Evolutionary conservation across 352 stramenopile species (phyloP).

Genomic region (Pythium volutum): DNA sequence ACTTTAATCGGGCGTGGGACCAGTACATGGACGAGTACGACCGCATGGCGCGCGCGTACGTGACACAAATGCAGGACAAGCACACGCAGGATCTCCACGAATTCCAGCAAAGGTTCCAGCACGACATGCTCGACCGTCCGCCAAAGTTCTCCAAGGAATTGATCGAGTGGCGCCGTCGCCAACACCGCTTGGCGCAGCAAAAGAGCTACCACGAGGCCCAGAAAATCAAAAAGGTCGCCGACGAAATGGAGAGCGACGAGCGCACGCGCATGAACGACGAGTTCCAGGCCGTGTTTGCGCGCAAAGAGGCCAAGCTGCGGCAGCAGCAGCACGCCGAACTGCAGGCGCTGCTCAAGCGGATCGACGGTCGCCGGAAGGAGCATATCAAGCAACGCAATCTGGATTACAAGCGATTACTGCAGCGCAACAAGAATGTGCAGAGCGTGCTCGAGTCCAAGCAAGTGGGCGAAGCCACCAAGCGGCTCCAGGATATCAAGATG

Average conservation of each 20-base stretch:
- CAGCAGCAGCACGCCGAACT: conserved; percentile 93
- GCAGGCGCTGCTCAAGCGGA: conserved; percentile 91
- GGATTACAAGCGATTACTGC: conserved; percentile 92
- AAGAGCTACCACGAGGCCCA: conserved; percentile 94
- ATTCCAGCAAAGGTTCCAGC: conserved; percentile 88
- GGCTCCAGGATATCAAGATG: conserved; percentile 80
- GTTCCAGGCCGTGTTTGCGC: conserved; percentile 65
- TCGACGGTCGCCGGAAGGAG: conserved; percentile 92
- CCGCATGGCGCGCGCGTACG: conserved; percentile 92
- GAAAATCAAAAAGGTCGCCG: conserved; percentile 94
- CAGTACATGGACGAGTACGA: conserved; percentile 96
- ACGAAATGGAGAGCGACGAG: conserved; percentile 93
- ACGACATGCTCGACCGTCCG: conserved; percentile 83
- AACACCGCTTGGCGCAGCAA: conserved; percentile 92
- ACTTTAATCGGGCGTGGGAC: conserved; percentile 94
- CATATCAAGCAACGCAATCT: conserved; percentile 92
- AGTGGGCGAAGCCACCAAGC: conserved; percentile 66
- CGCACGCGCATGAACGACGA: conserved; percentile 85
- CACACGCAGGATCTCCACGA: conserved; percentile 81
- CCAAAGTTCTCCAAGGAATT: conserved; percentile 94
- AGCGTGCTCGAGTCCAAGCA: conserved; percentile 93
- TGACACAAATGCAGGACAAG: conserved; percentile 93
- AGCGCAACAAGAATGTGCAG: conserved; percentile 95
- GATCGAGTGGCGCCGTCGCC: conserved; percentile 92
- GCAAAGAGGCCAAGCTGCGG: conserved; percentile 89